These are phyloP conservation scores for Plasmopara viticola DNA, from an alignment of 352 stramenopile genomes.

Conservation along the genomic window DNA sequence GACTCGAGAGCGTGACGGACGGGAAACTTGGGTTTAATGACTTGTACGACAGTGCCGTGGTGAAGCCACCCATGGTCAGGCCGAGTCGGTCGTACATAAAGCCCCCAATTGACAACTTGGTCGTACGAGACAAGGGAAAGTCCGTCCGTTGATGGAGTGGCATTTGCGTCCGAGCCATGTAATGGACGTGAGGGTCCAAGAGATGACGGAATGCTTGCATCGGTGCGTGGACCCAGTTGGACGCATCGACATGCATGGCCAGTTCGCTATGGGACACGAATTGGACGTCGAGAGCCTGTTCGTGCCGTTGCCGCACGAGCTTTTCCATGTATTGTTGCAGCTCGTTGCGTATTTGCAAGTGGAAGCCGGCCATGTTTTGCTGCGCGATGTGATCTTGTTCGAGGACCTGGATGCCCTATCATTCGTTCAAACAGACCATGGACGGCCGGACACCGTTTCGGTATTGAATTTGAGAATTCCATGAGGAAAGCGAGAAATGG, in stretches of 20 bases:
- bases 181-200: conserved; percentile 38
- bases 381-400: conserved; percentile 44
- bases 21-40: conserved; percentile 57
- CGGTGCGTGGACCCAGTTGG: conserved; percentile 52
- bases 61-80: conserved; percentile 66
- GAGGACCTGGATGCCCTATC: conserved; percentile 47
- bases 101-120: conserved; percentile 63
- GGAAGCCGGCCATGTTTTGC: conserved; percentile 33
- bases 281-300: conserved; percentile 62
- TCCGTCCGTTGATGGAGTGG: conserved; percentile 71
- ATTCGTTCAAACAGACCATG: neutral
- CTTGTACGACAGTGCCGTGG: conserved; percentile 52
- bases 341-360: conserved; percentile 43
- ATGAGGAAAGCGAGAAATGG: neutral
- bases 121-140: conserved; percentile 50
- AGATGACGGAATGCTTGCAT: conserved; percentile 52
- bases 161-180: conserved; percentile 66
- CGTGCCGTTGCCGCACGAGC: conserved; percentile 54
- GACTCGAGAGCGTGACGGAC: conserved; percentile 54
- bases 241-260: conserved; percentile 73
- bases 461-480: neutral
- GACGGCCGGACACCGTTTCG: neutral
- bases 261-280: conserved; percentile 81
- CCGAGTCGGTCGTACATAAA: conserved; percentile 81
- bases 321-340: conserved; percentile 48